Percentiles rank a stretch among this genome's conserved stretches.
These are phyloP conservation scores for Aspergillus sp. DNA, from an alignment of 2,329 filamentous ascomycete species.

Conservation along the genomic window DNA sequence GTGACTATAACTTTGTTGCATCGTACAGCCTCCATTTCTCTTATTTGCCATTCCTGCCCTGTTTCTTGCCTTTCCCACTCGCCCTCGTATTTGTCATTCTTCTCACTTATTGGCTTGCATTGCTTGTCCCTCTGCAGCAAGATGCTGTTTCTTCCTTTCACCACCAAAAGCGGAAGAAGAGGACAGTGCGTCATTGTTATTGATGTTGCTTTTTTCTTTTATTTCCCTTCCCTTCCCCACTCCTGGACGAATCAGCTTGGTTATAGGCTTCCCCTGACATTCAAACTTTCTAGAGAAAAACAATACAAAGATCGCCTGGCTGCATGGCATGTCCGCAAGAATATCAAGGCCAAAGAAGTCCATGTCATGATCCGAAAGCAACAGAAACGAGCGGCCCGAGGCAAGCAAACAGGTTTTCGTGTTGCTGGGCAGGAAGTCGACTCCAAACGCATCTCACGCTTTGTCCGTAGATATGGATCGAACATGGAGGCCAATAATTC, in stretches of 20 bases:
- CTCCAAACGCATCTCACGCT: constrained; percentile 37
- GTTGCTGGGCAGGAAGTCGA: constrained; percentile 38
- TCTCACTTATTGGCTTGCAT: background rate
- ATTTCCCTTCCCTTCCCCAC: constrained; percentile 15
- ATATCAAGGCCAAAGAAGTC: constrained; percentile 42
- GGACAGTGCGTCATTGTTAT: constrained; percentile 9
- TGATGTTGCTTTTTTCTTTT: constrained; percentile 12
- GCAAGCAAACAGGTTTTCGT: constrained; percentile 41
- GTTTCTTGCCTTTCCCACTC: background rate
- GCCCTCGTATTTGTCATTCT: background rate
- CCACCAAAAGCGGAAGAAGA: background rate
- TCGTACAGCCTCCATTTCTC: constrained; percentile 30
- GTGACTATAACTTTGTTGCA: constrained; percentile 39
- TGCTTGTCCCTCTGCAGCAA: background rate
- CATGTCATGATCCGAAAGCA: constrained; percentile 42
- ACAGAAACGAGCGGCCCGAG: constrained; percentile 39
- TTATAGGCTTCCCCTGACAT: constrained; percentile 20
- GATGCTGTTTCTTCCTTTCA: constrained; percentile 11
- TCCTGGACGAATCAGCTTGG: constrained; percentile 2
- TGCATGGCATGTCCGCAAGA: constrained; percentile 41
- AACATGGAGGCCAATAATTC: constrained; percentile 28
- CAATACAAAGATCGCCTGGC: constrained; percentile 44
- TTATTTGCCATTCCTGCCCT: background rate
- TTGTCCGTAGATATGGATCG: constrained; percentile 35
- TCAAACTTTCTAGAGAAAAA: constrained; percentile 34